Conservation (phyloP, 345 rosid species). For the Brassica rapa region DNA sequence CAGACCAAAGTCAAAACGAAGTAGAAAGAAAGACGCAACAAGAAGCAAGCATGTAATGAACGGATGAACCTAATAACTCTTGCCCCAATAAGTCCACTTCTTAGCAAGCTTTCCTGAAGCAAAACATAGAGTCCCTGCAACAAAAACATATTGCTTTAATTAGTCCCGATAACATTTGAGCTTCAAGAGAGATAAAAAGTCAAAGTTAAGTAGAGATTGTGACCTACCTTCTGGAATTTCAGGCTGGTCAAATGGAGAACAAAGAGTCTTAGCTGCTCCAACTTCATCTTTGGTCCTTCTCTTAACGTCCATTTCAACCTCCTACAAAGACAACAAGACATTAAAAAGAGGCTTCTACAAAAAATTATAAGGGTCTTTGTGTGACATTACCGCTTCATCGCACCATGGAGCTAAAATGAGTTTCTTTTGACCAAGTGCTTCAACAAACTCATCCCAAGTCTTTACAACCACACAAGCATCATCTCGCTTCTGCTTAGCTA, state of each 20-base stretch:
- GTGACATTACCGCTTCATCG: conserved; percentile 65
- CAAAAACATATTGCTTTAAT: background rate
- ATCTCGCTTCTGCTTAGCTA: conserved; percentile 70
- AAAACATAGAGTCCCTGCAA: conserved; percentile 77
- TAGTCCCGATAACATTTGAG: background rate
- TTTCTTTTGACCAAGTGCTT: conserved; percentile 71
- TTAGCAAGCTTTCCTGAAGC: conserved; percentile 89
- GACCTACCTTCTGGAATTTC: conserved; percentile 51
- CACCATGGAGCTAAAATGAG: conserved; percentile 98
- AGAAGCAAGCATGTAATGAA: background rate
- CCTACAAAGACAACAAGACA: conserved; percentile 42
- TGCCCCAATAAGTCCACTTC: conserved; percentile 96
- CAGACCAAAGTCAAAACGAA: background rate
- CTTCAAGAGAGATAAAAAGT: background rate
- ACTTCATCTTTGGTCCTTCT: conserved; percentile 80
- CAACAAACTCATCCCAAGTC: conserved; percentile 85
- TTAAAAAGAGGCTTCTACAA: background rate
- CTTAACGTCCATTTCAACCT: conserved; percentile 88
- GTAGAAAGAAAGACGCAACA: background rate
- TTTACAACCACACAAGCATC: conserved; percentile 52
- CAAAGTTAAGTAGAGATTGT: background rate
- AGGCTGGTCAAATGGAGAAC: conserved; percentile 93
- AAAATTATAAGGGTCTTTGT: background rate
- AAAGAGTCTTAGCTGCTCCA: conserved; percentile 91
- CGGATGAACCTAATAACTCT: conserved; percentile 62